Evolutionary conservation across 352 stramenopile species (phyloP).

Genomic region (Globisporangium parvum): DNA sequence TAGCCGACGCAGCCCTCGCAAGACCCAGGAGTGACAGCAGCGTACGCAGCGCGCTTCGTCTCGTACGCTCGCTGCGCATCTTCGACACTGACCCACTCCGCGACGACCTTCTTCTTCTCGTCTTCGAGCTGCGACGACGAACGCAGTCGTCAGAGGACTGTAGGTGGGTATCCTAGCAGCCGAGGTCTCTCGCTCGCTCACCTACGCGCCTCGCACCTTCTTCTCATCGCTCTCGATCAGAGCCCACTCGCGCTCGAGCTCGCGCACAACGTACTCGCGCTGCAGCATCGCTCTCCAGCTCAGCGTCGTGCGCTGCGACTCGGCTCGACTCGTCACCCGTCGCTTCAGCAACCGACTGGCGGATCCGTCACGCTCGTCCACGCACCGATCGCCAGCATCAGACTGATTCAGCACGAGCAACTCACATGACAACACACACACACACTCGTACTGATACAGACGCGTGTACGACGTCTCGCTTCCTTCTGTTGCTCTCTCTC

Average conservation of each 20-base stretch:
- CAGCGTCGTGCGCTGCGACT: background rate
- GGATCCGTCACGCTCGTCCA: too few species aligned
- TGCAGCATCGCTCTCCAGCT: constrained; percentile 27
- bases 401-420: too few species aligned
- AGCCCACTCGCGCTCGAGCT: constrained; percentile 60
- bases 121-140: constrained; percentile 35
- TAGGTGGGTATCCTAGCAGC: too few species aligned
- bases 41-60: constrained; percentile 51
- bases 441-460: background rate
- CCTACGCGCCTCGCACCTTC: constrained; percentile 22
- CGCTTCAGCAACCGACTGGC: background rate
- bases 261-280: constrained; percentile 40
- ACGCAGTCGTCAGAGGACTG: background rate
- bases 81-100: constrained; percentile 63
- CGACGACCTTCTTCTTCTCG: constrained; percentile 71
- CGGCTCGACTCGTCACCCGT: background rate
- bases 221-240: constrained; percentile 54
- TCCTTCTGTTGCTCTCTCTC: background rate
- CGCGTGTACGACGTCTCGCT: background rate
- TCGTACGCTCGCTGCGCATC: constrained; percentile 61
- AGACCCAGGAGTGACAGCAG: background rate
- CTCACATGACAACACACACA: background rate
- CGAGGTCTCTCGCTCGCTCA: background rate
- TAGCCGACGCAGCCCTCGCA: background rate
- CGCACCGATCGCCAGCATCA: too few species aligned